Evolutionary conservation across 2,329 filamentous ascomycete genomes (phyloP), one percentile per base, ranked within the genome.

Genomic region (Penicillium sp.): DNA sequence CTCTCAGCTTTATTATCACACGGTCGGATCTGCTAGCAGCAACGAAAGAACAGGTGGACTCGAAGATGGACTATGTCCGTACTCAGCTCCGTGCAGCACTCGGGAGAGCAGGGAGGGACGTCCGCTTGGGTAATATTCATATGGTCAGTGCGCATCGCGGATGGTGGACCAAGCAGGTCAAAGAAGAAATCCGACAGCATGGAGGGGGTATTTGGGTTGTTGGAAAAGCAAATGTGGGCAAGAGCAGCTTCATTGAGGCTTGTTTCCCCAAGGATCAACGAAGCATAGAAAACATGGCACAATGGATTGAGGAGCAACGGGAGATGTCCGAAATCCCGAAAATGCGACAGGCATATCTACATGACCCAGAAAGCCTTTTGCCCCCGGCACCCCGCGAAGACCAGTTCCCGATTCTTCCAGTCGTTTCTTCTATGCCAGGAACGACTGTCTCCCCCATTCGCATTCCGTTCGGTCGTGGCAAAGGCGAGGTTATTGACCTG

Each of bases 221-320:
- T 2, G 94, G 94, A n/a, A 97, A 96, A 73, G 91, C 92, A 59
- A 99, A 99, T 68, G 95, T 97, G 2, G 95, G 94, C 21, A 99
- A 99, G 75, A 97, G 93, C 65, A 88, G 89, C 67, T 82, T 99
- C 2, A 96, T 97, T 56, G 87, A 94, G 63, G 84, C 87, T 4
- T 86, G 97, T 7, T 96, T 92, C 66, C 93, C 95, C 3, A 87
- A 89, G 79, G 87, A 86, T 23, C 81, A 80, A 31, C 81, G 80
- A 75, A 79, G 75, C 55, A 67, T 68, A 18, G 71, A 64, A 50
- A 70, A 72, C 37, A 67, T 74, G 55, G 67, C 65, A n/a, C 67
- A 75, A 26, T 60, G 73, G 54, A 61, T 71, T 33, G 63, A 70
- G 48, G 67, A 63, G 19, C 67, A 69, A 36, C 56, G 65, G 23